Evolutionary conservation across 441 rosid genomes (phyloP).

Genomic region (Gossypium davidsonii): DNA sequence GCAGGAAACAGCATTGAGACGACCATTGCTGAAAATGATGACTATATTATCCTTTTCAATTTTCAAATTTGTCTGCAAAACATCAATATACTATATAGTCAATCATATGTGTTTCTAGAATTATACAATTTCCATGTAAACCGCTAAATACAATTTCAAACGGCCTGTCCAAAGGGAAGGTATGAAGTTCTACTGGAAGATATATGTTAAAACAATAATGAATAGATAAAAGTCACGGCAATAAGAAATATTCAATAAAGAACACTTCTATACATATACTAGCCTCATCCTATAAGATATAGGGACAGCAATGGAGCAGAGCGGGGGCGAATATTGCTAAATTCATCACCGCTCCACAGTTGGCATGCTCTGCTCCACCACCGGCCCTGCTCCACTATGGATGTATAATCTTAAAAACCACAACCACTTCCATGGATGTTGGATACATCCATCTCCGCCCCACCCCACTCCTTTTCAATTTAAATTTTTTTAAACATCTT

Average conservation of each 20-base stretch:
- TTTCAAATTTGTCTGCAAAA: slow-evolving; percentile 56
- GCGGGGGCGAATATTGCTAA: no score
- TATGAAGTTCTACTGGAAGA: no score
- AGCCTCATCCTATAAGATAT: not conserved
- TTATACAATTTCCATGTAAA: not conserved
- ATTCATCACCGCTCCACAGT: no score
- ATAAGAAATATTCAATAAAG: not conserved
- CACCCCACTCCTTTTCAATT: no score
- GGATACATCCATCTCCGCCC: no score
- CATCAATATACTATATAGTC: not conserved
- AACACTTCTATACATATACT: not conserved
- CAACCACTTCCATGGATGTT: no score
- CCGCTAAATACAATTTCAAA: no score
- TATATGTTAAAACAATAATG: not conserved
- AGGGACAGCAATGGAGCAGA: not conserved
- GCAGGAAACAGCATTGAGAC: slow-evolving; percentile 82
- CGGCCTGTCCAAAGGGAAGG: no score
- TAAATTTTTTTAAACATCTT: no score
- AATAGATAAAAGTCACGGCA: not conserved
- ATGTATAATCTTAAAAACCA: no score
- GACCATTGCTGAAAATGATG: slow-evolving; percentile 63
- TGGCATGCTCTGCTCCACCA: no score
- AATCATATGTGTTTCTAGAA: slow-evolving; percentile 8
- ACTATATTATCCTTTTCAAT: slow-evolving; percentile 61
- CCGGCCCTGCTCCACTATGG: no score